phyloP scores from a whole-genome alignment of 306 rosid genomes.

The Argentina anserina region DNA sequence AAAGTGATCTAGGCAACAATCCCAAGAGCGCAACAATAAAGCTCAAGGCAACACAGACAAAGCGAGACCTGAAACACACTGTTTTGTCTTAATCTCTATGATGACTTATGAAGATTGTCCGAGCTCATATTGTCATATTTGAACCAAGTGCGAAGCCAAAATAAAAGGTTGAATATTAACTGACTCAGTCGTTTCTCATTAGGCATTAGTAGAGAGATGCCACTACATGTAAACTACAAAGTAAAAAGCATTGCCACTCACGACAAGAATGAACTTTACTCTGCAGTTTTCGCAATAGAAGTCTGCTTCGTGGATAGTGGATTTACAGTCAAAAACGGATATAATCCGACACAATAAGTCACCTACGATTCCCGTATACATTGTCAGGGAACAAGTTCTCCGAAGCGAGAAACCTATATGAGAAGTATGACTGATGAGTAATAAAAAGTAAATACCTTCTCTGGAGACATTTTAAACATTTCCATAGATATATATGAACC shows the following conservation, averaged over 20 bases:
- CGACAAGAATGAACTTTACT: conserved; percentile 30
- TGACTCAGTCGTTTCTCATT: not conserved
- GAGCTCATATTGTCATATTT: not conserved
- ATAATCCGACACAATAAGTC: conserved; percentile 58
- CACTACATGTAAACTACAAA: not conserved
- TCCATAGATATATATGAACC: conserved; percentile 74
- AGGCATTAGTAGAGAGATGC: not conserved
- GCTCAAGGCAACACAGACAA: conserved; percentile 47
- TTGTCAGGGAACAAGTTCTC: conserved; percentile 22
- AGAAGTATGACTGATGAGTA: conserved; percentile 16
- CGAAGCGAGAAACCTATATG: conserved; percentile 22
- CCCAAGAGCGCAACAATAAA: conserved; percentile 55
- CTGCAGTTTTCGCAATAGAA: conserved; percentile 43
- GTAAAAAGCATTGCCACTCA: not conserved
- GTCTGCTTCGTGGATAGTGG: conserved; percentile 45
- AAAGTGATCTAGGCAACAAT: conserved; percentile 49
- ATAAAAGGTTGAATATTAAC: not conserved
- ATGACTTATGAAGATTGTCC: conserved; percentile 14
- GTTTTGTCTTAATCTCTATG: conserved; percentile 21
- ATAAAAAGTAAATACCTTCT: conserved; percentile 47
- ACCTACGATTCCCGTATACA: conserved; percentile 49
- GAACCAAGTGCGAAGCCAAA: conserved; percentile 22
- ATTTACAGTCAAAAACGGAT: conserved; percentile 84
- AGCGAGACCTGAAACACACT: conserved; percentile 52
- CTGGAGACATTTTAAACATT: conserved; percentile 46